Evolutionary conservation across 305 asterid genomes (phyloP), one percentile per base, ranked within the genome.

Genomic region (Solanum hybrid): DNA sequence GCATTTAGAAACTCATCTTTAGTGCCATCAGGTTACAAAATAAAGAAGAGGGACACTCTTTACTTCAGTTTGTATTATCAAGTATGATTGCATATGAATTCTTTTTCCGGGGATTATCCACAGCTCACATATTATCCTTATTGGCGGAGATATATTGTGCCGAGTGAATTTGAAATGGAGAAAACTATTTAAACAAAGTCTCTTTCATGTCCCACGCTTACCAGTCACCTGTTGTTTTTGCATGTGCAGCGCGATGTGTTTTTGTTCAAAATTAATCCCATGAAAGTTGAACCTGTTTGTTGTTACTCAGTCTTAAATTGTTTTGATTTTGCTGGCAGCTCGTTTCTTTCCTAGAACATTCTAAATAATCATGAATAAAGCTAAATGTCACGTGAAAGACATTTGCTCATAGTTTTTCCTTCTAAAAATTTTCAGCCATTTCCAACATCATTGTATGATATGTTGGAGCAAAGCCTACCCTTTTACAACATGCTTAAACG

Each of bases 401-500:
- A 77, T 36, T 79, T 28, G 57, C 87, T 89, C 35, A 78, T 51
- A 14, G 26, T 37, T 88, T 57, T 57, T 79, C 87, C 80, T 78
- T 88, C 87, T 67, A 57, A 88, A 78, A 57, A 2, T 24, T 91
- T 92, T 91, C 96, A 97, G 99, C 94, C 95, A 90, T 95, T 97
- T 92, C 98, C 99, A 14, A 79, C 92, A 11, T 87, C 95, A 87
- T 91, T 93, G 92, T 94, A 96, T 92, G 91, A 95, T 91, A 89
- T 97, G 94, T 94, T 96, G 96, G 99, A 96, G 94, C 96, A 95
- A 92, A 94, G 96, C 93, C 89, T 95, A 86, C 98, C 98, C 88
- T 96, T 96, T 93, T 96, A 96, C 92, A 92, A 96, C 93, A 93
- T 95, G 95, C 98, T 97, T 75, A 94, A 91, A 93, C 89, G 90